phyloP scores from a whole-genome alignment of 805 yeast species.

The Saccharomycopsis olivae region DNA sequence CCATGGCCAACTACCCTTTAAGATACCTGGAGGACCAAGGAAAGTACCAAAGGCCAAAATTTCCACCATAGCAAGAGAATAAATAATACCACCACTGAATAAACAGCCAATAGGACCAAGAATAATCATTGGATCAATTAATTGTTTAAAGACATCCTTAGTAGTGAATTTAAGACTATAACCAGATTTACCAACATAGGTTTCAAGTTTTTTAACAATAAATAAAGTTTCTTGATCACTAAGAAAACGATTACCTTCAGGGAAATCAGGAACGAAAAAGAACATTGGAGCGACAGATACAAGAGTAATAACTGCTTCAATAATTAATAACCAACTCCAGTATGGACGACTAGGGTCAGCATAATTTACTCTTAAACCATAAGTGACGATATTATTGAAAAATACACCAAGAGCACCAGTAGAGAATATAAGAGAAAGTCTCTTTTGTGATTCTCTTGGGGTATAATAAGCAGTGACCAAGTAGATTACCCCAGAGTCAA shows the following conservation, averaged over 20 bases:
- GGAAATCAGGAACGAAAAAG: conserved; percentile 40
- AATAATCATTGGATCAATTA: conserved; percentile 50
- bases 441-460: conserved; percentile 53
- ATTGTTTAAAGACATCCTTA: conserved; percentile 34
- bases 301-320: conserved; percentile 33
- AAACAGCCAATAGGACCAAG: conserved; percentile 37
- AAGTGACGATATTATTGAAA: conserved; percentile 25
- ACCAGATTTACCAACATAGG: conserved; percentile 28
- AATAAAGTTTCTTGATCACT: conserved; percentile 34
- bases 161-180: conserved; percentile 37
- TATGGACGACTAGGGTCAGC: conserved; percentile 20
- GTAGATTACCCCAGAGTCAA: conserved; percentile 69
- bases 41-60: conserved; percentile 24
- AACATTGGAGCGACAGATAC: conserved; percentile 25
- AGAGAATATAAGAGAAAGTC: conserved; percentile 54
- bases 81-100: conserved; percentile 65
- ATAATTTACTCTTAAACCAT: conserved; percentile 6
- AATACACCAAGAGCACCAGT: conserved; percentile 66
- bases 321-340: conserved; percentile 44
- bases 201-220: conserved; percentile 19
- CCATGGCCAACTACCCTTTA: conserved; percentile 4
- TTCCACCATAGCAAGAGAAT: conserved; percentile 69
- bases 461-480: conserved; percentile 56
- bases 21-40: not conserved
- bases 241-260: conserved; percentile 31